Conservation (phyloP, 2,329 filamentous ascomycete species). For the Pseudogymnoascus sp. region DNA sequence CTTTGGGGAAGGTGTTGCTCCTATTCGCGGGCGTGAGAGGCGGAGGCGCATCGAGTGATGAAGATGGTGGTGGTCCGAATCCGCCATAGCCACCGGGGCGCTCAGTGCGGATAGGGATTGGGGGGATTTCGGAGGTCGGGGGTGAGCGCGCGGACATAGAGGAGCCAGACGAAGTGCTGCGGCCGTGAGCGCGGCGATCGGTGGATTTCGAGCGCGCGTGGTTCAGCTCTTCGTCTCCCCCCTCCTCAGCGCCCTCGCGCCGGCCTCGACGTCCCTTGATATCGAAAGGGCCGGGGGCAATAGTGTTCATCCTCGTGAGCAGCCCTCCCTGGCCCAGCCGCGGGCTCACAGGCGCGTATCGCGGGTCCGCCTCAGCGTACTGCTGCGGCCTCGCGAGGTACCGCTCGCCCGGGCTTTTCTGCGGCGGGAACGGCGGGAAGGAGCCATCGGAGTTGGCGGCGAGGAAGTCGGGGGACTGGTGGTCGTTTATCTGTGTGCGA, state of each 20-base stretch:
- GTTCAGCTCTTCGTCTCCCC: conserved; percentile 3
- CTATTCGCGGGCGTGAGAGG: neutral
- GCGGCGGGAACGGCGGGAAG: conserved; percentile 46
- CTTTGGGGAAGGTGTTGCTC: neutral
- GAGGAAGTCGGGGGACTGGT: conserved; percentile 37
- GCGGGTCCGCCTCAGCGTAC: conserved; percentile 30
- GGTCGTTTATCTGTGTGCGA: conserved; percentile 19
- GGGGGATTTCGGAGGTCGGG: neutral
- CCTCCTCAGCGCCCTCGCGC: conserved; percentile 18
- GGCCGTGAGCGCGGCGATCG: neutral
- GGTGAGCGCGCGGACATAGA: neutral
- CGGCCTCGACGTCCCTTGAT: conserved; percentile 32
- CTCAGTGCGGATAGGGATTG: neutral
- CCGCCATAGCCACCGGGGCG: conserved; percentile 51
- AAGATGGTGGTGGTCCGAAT: conserved; percentile 41
- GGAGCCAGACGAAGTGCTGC: neutral
- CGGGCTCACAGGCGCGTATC: conserved; percentile 44
- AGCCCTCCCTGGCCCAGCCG: conserved; percentile 38
- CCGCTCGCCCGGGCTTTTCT: conserved; percentile 24
- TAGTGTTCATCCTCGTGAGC: conserved; percentile 56
- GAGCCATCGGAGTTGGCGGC: conserved; percentile 42
- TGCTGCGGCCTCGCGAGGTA: conserved; percentile 13
- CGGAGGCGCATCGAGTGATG: neutral
- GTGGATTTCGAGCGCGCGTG: neutral
- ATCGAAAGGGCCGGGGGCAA: conserved; percentile 61